phyloP scores from a whole-genome alignment of 2,329 filamentous ascomycete genomes.

The Zasmidium angulare region DNA sequence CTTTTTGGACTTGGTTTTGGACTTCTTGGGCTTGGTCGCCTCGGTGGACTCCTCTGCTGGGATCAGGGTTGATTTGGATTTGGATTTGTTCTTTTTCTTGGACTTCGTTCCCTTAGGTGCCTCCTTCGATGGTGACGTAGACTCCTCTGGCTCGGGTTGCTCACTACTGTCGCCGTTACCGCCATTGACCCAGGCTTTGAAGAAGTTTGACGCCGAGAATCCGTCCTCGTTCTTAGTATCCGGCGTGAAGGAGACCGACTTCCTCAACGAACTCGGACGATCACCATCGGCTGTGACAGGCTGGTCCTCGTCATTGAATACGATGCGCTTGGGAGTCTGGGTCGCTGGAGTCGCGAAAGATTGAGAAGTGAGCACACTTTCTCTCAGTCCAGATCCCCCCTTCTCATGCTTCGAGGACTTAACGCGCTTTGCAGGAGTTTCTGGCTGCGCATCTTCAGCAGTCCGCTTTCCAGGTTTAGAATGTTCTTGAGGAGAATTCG shows the following conservation, averaged over 20 bases:
- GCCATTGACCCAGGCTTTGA: conserved; percentile 48
- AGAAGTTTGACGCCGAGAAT: conserved; percentile 52
- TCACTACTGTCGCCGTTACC: conserved; percentile 16
- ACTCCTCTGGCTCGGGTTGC: conserved; percentile 24
- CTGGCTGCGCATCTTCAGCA: conserved; percentile 1
- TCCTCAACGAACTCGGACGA: conserved; percentile 31
- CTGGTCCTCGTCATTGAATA: conserved; percentile 22
- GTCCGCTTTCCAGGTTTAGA: conserved; percentile 8
- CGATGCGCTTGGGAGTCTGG: conserved; percentile 18
- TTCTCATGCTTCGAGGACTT: not conserved
- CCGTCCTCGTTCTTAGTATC: conserved; percentile 62
- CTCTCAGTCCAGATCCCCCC: not conserved
- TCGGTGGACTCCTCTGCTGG: conserved; percentile 3
- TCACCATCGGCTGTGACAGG: not conserved
- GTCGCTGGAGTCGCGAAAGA: not conserved
- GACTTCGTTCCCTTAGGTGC: conserved; percentile 32
- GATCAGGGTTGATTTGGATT: conserved; percentile 18
- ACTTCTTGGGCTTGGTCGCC: not conserved
- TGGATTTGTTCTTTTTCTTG: conserved; percentile 33
- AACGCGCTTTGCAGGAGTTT: conserved; percentile 14
- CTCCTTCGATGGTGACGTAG: conserved; percentile 6
- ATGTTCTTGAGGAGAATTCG: not conserved
- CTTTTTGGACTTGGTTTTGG: conserved; percentile 19
- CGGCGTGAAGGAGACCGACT: conserved; percentile 65
- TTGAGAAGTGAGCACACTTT: not conserved